Conservation (phyloP, 2,329 filamentous ascomycete genomes). For the Microsporum ferrugineum region DNA sequence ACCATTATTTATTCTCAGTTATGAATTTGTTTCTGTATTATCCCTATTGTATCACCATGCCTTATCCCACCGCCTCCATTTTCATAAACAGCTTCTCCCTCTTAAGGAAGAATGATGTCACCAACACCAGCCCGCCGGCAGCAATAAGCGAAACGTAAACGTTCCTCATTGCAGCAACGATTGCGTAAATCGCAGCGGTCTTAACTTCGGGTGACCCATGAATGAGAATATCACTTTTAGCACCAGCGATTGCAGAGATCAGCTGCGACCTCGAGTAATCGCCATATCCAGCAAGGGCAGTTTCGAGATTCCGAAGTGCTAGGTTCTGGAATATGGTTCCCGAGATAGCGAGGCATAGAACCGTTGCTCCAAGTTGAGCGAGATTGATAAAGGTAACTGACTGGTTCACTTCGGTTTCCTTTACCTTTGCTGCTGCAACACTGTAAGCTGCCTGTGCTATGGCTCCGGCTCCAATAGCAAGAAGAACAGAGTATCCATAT, state of each 20-base stretch:
- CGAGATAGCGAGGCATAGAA: conserved; percentile 5
- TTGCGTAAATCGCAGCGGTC: conserved; percentile 21
- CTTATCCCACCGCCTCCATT: neutral
- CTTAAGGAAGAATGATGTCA: conserved; percentile 7
- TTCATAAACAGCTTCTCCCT: conserved; percentile 5
- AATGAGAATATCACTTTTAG: conserved; percentile 24
- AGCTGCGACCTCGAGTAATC: conserved; percentile 20
- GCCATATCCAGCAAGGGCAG: conserved; percentile 20
- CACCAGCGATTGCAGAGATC: conserved; percentile 23
- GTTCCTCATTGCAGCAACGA: conserved; percentile 16
- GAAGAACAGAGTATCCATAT: conserved; percentile 26
- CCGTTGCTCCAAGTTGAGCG: conserved; percentile 11
- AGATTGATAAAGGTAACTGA: conserved; percentile 35
- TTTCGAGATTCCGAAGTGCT: conserved; percentile 19
- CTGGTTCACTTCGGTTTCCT: conserved; percentile 19
- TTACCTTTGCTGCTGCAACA: conserved; percentile 30
- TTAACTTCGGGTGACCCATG: conserved; percentile 18
- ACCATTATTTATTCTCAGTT: too few species aligned
- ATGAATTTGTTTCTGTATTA: too few species aligned
- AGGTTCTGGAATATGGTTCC: conserved; percentile 21
- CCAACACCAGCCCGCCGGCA: conserved; percentile 15
- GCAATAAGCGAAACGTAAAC: conserved; percentile 23
- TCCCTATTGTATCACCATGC: neutral
- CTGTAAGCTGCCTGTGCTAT: conserved; percentile 30
- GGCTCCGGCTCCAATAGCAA: conserved; percentile 29